These are phyloP conservation scores for Rossbeevera mucosa DNA, from an alignment of 768 basidiomycete genomes.

Conservation along the genomic window DNA sequence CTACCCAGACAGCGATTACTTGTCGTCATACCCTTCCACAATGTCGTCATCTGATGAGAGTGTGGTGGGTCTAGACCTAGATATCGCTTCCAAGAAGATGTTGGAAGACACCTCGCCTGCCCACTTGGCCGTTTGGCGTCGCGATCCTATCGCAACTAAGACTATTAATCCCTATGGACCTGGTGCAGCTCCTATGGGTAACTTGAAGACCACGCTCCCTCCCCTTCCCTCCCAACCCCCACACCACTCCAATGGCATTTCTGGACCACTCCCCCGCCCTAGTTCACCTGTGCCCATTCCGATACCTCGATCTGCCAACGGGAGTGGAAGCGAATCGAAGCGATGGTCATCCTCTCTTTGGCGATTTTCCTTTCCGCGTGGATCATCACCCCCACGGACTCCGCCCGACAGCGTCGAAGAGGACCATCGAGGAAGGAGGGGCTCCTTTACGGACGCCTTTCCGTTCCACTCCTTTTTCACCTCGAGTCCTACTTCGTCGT, in stretches of 20 bases:
- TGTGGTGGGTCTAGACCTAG: constrained; percentile 31
- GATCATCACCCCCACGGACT: constrained; percentile 26
- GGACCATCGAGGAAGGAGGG: constrained; percentile 25
- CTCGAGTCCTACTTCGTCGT: constrained; percentile 29
- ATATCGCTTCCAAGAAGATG: constrained; percentile 29
- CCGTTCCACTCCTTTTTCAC: constrained; percentile 39
- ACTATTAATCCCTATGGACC: constrained; percentile 24
- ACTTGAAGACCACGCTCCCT: constrained; percentile 8
- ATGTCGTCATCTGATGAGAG: constrained; percentile 37
- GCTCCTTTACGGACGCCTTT: constrained; percentile 40
- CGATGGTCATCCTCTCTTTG: constrained; percentile 34
- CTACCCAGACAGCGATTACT: constrained; percentile 42
- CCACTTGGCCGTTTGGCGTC: constrained; percentile 32
- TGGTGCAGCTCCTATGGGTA: constrained; percentile 11
- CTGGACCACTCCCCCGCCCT: constrained; percentile 19
- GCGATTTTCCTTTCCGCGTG: constrained; percentile 34
- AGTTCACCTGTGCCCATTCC: constrained; percentile 30
- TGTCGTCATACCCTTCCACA: constrained; percentile 45
- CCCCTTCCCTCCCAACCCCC: constrained; percentile 12
- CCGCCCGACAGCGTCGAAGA: constrained; percentile 20
- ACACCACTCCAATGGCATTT: constrained; percentile 7
- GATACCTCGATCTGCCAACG: constrained; percentile 26
- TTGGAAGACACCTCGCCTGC: constrained; percentile 29
- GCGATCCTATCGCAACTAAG: constrained; percentile 24
- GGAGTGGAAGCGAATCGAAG: constrained; percentile 30